Evolutionary conservation across 2,329 filamentous ascomycete genomes (phyloP), one percentile per base, ranked within the genome.

Genomic region (Hypoxylon sp.): DNA sequence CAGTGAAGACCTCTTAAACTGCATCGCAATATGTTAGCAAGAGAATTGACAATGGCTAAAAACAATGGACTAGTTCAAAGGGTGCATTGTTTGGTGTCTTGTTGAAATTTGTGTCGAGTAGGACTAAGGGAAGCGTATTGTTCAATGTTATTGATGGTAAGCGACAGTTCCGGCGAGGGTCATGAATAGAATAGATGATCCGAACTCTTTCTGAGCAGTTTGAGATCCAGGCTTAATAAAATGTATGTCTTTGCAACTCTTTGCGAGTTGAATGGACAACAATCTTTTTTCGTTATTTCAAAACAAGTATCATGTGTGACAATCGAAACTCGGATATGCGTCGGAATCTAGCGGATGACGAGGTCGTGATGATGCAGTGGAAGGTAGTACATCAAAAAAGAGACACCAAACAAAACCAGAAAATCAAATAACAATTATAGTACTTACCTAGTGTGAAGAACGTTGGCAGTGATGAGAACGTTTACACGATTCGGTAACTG

Each of bases 1-100:
- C 63, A 65, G 51, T 62, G 37, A 67, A 71, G 63, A 67, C 66
- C 63, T 66, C 58, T 69, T 60, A 66, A 67, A 53, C 61, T 66
- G 22, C 5, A 59, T 2, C 14, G 10, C 6, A 14, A 3, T 1
- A 52, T n/a, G 52, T 71, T 61, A 71, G 69, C 5, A 39, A 5
- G 3, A n/a, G 13, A 31, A 63, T 29, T 22, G 48, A 52, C 59
- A 14, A 57, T 17, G n/a, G 3, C 10, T 42, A n/a, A n/a, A 11
- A 42, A 70, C 60, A 71, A 70, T 67, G 44, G 47, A 47, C 35
- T 14, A 35, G 33, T 31, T 13, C 3, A 52, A 62, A 47, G 1
- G 6, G 17, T 10, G 60, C 2, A 9, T 54, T 48, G 51, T 65
- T 59, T 53, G 22, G 14, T 46, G 53, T 29, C 17, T 53, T 35